Evolutionary conservation across 2,329 filamentous ascomycete genomes (phyloP).

Genomic region (Penicillium sp.): DNA sequence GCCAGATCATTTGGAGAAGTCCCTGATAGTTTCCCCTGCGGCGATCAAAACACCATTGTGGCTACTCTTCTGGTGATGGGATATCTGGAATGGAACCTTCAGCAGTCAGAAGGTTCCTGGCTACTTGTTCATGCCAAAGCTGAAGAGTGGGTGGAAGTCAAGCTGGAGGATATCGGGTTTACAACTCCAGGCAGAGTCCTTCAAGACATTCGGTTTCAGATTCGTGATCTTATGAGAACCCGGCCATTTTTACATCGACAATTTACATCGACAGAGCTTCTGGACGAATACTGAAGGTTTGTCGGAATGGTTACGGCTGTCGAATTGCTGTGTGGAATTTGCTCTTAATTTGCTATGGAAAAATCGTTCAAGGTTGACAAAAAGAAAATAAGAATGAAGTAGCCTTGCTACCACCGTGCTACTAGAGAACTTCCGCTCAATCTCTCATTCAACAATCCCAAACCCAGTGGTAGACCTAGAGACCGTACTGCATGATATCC

Average conservation of each 20-base stretch:
- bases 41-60: neutral
- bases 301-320: no score
- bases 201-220: neutral
- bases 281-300: no score
- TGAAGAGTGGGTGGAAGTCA: conserved; percentile 10
- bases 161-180: neutral
- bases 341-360: no score
- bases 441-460: no score
- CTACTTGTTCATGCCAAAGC: conserved; percentile 21
- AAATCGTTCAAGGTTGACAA: no score
- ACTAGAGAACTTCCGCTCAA: no score
- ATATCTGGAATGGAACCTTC: conserved; percentile 6
- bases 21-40: neutral
- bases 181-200: neutral
- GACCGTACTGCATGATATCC: no score
- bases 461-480: no score
- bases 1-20: neutral
- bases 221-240: neutral
- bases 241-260: no score
- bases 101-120: conserved; percentile 8
- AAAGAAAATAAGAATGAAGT: no score
- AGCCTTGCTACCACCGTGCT: no score
- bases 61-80: conserved; percentile 19
- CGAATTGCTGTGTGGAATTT: neutral
- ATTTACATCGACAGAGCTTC: no score